Evolutionary conservation across 2,329 filamentous ascomycete species (phyloP), one percentile per base, ranked within the genome.

Genomic region (Penicillium sp.): DNA sequence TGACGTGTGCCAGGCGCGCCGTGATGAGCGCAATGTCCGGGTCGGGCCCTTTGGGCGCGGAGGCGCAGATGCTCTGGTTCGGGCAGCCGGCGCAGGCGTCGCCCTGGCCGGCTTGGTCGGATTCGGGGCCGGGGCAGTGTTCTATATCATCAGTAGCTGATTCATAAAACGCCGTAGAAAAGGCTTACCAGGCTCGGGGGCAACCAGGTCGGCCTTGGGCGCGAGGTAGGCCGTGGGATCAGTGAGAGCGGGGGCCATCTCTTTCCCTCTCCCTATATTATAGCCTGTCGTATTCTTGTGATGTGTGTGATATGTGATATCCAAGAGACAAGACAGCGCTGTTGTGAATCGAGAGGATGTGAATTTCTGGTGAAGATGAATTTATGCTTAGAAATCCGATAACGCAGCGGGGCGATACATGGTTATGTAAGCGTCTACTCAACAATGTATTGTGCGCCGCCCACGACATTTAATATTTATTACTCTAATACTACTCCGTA

Each of bases 11-110:
- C 3, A 99, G 85, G 3, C 93, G 89, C 56, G 87, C 83, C 16
- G 91, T 88, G 66, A 99, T 97, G 63, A 94, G 73, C 3, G 91
- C 87, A 47, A 97, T 90, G 72, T 99, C 94, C 0, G 93, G 93
- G 71, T 99, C 94, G 1, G 94, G 93, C 0, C 93, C 94, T 74
- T 97, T 97, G 21, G 93, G 92, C 1, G 92, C 89, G 1, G 92
- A 90, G 18, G 93, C 92, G 78, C 94, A 99, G 66, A 99, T 96
- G 48, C 85, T 80, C 77, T 99, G 92, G 78, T 99, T 99, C 1
- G 94, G 94, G 69, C 94, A 99, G 54, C 92, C 92, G 48, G 88
- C 90, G 78, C 94, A 99, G 45, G 91, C 91, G 74, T 96, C 92
- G 56, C 79, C 81, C 73, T 81, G 75, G 51, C 83, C 83, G 47